Base-by-base conservation (phyloP, 345 rosid species). In the Draba incana region DNA sequence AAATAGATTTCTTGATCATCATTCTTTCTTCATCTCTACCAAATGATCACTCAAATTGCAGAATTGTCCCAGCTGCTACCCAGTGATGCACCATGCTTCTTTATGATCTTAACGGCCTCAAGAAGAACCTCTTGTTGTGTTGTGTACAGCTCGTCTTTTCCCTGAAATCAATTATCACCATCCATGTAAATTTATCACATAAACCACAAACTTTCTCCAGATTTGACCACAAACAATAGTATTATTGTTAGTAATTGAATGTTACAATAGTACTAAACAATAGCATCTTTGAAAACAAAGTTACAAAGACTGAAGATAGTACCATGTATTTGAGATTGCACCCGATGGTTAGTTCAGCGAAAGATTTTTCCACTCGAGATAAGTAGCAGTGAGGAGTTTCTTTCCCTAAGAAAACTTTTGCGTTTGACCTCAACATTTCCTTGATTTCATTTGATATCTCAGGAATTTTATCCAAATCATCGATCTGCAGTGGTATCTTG, bases 271-370 rank as follows among this genome's bases (percentile, higher is more conserved):
- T 20, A n/a, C n/a, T n/a, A n/a, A n/a, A 35, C 8, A 35, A 48
- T 20, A 20, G 20, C 1, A 20, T 20, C 20, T 4, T 35, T 33
- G n/a, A 12, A 28, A 15, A 47, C 13, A 38, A 9, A 15, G 52
- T n/a, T 25, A 20, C 9, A 24, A n/a, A 33, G 25, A 59, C 35
- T 42, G 16, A 44, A 33, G 24, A 24, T 37, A 42, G 59, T 80
- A 90, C 98, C 98, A 93, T 88, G 8, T 69, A 71, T 58, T 44
- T 82, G 69, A 93, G 92, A 83, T 93, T 90, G 91, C 88, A 93
- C 56, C 97, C 98, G 23, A 93, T 64, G 62, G 84, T 83, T 74
- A 93, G 71, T 68, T 90, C 96, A 27, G 88, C 92, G 41, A 59
- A 84, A 47, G 88, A 86, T 70, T 81, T 79, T 67, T 85, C 98